Evolutionary conservation across 441 rosid species (phyloP).

Genomic region (Pelargonium cotyledonis): DNA sequence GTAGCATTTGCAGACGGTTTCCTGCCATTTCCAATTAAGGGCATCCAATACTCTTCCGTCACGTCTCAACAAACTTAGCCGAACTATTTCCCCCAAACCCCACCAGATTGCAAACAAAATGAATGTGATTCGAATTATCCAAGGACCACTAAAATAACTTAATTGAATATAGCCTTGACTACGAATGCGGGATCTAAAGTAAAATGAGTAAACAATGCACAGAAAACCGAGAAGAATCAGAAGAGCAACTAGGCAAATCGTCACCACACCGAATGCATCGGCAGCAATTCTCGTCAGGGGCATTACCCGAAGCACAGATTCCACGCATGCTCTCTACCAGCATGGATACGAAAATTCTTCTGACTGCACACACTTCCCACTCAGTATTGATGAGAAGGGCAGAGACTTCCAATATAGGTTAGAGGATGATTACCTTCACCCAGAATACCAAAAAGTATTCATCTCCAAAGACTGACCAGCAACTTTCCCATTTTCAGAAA

Average conservation of each 20-base stretch:
- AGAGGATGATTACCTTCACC: neutral
- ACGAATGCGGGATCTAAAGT: constrained; percentile 66
- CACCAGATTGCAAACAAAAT: constrained; percentile 77
- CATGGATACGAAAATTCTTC: constrained; percentile 76
- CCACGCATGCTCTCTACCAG: constrained; percentile 99
- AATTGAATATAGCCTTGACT: constrained; percentile 45
- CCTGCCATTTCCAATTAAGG: constrained; percentile 74
- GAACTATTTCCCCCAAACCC: constrained; percentile 72
- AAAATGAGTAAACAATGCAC: constrained; percentile 69
- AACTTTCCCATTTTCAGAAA: neutral
- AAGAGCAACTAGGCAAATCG: constrained; percentile 75
- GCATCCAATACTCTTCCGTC: constrained; percentile 48
- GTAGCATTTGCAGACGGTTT: constrained; percentile 77
- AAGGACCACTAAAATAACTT: constrained; percentile 76
- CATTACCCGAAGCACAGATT: constrained; percentile 94
- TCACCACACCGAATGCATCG: constrained; percentile 97
- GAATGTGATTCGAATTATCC: constrained; percentile 76
- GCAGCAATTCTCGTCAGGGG: constrained; percentile 90
- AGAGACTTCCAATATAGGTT: constrained; percentile 11
- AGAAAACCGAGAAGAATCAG: constrained; percentile 62
- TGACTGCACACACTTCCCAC: neutral
- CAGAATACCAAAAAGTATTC: no score
- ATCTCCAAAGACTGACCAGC: neutral
- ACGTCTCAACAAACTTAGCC: constrained; percentile 65
- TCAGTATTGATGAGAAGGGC: constrained; percentile 21